Conservation (phyloP, 179 eudicot genomes). For the Corrigiola litoralis region DNA sequence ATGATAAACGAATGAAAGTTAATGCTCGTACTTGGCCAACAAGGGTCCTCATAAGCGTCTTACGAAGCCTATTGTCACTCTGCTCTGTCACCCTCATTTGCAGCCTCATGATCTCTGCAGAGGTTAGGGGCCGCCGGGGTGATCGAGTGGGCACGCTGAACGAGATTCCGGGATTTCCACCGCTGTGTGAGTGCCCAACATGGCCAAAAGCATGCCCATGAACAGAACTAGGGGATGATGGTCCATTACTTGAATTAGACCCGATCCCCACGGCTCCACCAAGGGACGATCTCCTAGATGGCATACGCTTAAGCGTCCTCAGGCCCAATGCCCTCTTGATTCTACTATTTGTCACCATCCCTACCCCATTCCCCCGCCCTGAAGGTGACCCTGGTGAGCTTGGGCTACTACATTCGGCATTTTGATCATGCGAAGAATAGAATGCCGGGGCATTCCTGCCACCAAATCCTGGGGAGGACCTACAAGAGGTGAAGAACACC, state of each 20-base stretch:
- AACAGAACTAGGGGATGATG: constrained; percentile 22
- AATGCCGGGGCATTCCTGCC: constrained; percentile 48
- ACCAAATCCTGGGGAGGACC: constrained; percentile 95
- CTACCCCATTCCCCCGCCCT: constrained; percentile 48
- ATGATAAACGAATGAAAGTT: background rate
- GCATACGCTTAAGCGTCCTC: constrained; percentile 43
- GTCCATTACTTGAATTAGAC: constrained; percentile 14
- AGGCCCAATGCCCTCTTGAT: constrained; percentile 73
- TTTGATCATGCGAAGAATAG: constrained; percentile 30
- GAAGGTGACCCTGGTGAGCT: constrained; percentile 38
- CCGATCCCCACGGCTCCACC: constrained; percentile 24
- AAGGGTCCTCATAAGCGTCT: constrained; percentile 92
- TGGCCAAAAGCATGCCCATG: constrained; percentile 23
- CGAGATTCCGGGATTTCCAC: constrained; percentile 36
- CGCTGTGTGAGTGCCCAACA: constrained; percentile 21
- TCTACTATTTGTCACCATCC: constrained; percentile 77
- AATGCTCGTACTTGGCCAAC: constrained; percentile 85
- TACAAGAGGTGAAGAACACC: constrained; percentile 83
- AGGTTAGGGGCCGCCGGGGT: constrained; percentile 57
- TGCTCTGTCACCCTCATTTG: constrained; percentile 96
- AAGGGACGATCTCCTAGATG: constrained; percentile 43
- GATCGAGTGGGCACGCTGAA: constrained; percentile 33
- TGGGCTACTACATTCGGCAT: constrained; percentile 15
- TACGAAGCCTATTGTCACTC: constrained; percentile 80
- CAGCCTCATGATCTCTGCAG: constrained; percentile 91